Percentiles rank a stretch among this genome's conserved stretches.
These are phyloP conservation scores for Agaricus sinodeliciosus DNA, from an alignment of 768 basidiomycete genomes.

Conservation along the genomic window DNA sequence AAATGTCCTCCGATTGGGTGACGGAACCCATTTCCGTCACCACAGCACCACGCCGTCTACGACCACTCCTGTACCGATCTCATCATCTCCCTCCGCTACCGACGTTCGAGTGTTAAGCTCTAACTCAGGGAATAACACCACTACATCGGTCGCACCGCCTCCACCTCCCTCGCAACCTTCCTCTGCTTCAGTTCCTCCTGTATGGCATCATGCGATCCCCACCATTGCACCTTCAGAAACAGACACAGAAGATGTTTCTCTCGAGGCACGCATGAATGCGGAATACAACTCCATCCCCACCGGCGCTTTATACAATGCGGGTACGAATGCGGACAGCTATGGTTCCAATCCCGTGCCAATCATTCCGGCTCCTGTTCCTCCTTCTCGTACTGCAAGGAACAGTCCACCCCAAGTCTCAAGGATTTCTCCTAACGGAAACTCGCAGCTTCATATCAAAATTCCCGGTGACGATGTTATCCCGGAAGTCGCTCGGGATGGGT, in stretches of 20 bases:
- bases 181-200: neutral
- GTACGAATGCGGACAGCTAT: neutral
- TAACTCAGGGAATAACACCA: neutral
- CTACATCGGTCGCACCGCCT: neutral
- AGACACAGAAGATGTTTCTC: constrained; percentile 9
- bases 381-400: constrained; percentile 1
- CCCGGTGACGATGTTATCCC: neutral
- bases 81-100: neutral
- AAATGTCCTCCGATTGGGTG: constrained; percentile 3
- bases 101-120: neutral
- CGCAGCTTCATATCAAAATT: neutral
- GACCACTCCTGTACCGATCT: neutral
- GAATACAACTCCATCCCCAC: constrained; percentile 34
- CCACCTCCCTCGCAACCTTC: neutral
- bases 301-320: constrained; percentile 23
- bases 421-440: neutral
- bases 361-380: neutral
- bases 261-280: constrained; percentile 36
- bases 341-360: neutral
- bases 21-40: constrained; percentile 3
- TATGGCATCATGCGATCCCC: constrained; percentile 8
- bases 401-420: neutral
- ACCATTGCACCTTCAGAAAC: constrained; percentile 21
- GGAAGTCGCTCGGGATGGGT: neutral
- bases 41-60: neutral